Base-by-base conservation (phyloP, 257 asterid species). In the Nicotiana tomentosiformis region DNA sequence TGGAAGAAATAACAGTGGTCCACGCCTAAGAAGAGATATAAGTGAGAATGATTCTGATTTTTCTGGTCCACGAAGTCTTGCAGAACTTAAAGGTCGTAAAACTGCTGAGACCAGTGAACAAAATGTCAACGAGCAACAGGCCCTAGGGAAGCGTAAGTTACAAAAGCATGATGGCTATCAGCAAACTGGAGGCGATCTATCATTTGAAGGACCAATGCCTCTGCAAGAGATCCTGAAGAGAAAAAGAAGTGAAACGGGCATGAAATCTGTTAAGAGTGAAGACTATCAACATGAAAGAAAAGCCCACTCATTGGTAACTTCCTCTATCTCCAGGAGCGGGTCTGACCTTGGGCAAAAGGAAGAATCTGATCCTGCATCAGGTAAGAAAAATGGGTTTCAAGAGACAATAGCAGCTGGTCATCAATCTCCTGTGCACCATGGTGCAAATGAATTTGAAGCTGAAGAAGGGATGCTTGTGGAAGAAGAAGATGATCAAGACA, bases 151-250 rank as follows among this genome's bases (percentile, higher is more conserved):
- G 90, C 91, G 98, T 83, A 95, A 92, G 81, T 88, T 82, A 81
- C 64, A 79, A 76, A 70, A 70, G 84, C 61, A 8, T 60, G 94
- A 90, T 80, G 87, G 51, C 82, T 82, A 85, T 83, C 91, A 89
- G 80, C 88, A 83, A 67, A 84, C 86, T 74, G 93, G 84, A 78
- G 85, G 49, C 61, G 88, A 82, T 69, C 80, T 90, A 49, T 88
- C 97, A n/a, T 95, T 95, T 82, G 97, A 95, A 66, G 98, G 98
- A 53, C 98, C 98, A 30, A 95, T 89, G 95, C 95, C 98, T n/a
- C 90, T 95, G 39, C 82, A 90, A 70, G 98, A 93, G 90, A 95
- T 95, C 84, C 88, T 95, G 84, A 95, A 92, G 89, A 92, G 97
- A 67, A 95, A 95, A 89, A 90, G 87, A 85, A 88, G 33, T 60